Base-by-base conservation (phyloP, 164 flowering plant species). In the Taxillus chinensis region DNA sequence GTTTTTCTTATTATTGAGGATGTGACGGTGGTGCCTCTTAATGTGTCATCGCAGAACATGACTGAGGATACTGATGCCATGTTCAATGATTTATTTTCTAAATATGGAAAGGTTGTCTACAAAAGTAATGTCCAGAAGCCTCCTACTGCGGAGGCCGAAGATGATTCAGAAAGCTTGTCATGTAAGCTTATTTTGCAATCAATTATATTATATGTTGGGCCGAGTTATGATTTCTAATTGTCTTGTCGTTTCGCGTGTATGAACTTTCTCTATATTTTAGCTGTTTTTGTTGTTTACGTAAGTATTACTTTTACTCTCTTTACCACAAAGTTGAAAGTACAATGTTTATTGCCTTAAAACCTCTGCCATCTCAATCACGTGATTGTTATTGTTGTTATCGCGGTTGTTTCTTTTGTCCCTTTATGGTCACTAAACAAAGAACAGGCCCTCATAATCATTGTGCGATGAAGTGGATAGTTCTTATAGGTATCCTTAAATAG, bases 121-220 rank as follows among this genome's bases (percentile, higher is more conserved):
- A 78, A 57, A 59, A 79, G 86, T 27, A 80, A 67, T 57, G 96
- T 89, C 74, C 79, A 77, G 61, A 93, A 84, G 69, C 61, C 90
- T 67, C 79, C 81, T 13, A 76, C 55, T 61, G 86, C 78, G 3
- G 97, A 90, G 74, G 80, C 82, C 67, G 95, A 86, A 73, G 97
- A 89, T 77, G 99, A 93, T 78, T 90, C 96, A 3, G 91, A 93
- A 82, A 78, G 92, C 80, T 71, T 93, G 70, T 74, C 97, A 55
- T 89, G 99, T 93, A 81, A 80, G 93, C 54, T 65, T 45, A 53
- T 63, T 13, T 59, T 3, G 5, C 45, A 13, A 8, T 17, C 38
- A 51, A 7, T 17, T 39, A 37, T 37, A 45, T 16, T 14, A 42
- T 8, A 53, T 69, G 9, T 10, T 60, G 58, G 5, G 6, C 55